phyloP scores from a whole-genome alignment of 2,329 filamentous ascomycete genomes.

The Fonsecaea monophora region DNA sequence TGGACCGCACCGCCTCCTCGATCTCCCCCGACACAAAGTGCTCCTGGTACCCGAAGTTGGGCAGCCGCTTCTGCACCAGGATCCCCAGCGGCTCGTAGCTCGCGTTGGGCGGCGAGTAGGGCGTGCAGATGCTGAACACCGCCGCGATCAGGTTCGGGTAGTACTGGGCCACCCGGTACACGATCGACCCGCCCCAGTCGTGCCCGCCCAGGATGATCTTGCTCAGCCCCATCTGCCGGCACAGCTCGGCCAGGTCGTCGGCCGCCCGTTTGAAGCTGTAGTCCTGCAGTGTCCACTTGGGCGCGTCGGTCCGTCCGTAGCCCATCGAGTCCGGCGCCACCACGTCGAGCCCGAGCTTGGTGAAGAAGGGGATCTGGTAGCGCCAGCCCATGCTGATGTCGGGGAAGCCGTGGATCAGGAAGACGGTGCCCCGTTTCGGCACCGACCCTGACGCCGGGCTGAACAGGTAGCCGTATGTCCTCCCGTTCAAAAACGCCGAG shows the following conservation, averaged over 20 bases:
- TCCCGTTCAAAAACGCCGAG: slow-evolving; percentile 69
- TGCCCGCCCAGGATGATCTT: slow-evolving; percentile 84
- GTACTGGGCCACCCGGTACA: slow-evolving; percentile 76
- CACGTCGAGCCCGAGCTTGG: slow-evolving; percentile 75
- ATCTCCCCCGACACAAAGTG: slow-evolving; percentile 75
- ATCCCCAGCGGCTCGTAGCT: slow-evolving; percentile 64
- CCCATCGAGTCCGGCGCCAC: slow-evolving; percentile 87
- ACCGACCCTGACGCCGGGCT: slow-evolving; percentile 52
- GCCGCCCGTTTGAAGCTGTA: slow-evolving; percentile 77
- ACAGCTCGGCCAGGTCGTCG: slow-evolving; percentile 76
- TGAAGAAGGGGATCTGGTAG: slow-evolving; percentile 80
- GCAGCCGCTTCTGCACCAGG: slow-evolving; percentile 63
- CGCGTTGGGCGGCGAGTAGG: slow-evolving; percentile 66
- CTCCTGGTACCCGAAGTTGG: slow-evolving; percentile 83
- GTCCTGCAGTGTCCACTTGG: slow-evolving; percentile 63
- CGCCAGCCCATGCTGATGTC: slow-evolving; percentile 87
- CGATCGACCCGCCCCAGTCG: slow-evolving; percentile 84
- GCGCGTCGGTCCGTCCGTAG: slow-evolving; percentile 72
- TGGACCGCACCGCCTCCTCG: slow-evolving; percentile 63
- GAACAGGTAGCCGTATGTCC: slow-evolving; percentile 70
- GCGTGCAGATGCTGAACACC: slow-evolving; percentile 82
- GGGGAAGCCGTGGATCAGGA: slow-evolving; percentile 79
- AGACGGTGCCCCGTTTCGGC: slow-evolving; percentile 59
- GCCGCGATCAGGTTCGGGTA: slow-evolving; percentile 74
- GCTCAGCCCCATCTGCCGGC: slow-evolving; percentile 61